Evolutionary conservation across 2,329 filamentous ascomycete species (phyloP), one percentile per base, ranked within the genome.

Genomic region (Moelleriella libera): DNA sequence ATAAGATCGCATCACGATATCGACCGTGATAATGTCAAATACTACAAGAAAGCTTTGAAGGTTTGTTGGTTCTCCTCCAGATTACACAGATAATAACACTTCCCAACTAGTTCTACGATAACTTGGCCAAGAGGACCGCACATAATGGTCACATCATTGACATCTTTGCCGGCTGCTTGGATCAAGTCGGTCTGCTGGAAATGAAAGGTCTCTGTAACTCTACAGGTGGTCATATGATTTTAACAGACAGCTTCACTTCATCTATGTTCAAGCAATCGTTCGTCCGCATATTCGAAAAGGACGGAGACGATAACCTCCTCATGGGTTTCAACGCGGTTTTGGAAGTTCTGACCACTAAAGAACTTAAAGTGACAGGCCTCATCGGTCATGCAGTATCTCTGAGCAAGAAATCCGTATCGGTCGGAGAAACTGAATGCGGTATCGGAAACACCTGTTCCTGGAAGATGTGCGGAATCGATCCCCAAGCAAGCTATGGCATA

Each of bases 251-350:
- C 63, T 98, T 98, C 64, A 97, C 90, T 4, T 94, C 92, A 0
- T 97, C 90, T 49, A 96, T 98, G 83, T 98, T 97, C 74, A 96
- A 92, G 70, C 92, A 98, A 63, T 97, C 92, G 0, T 98, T 98
- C 60, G 84, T 94, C 46, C 84, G 94, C 50, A 82, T 98, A 14
- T 98, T 98, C 60, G 92, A 98, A 63, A 96, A 96, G 67, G 92
- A 98, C 60, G 87, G 77, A 2, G 84, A 94, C 50, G 92, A 96
- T 55, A 95, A 96, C 62, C 76, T 98, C 11, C 69, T 94, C 8
- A 98, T 98, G 92, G 92, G 88, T 43, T 98, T 98, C 72, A 98
- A 98, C 60, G 92, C 88, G 32, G 88, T 89, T 9, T 74, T 98
- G 10, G 92, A 98, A 65, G 90, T 97, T 12, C 70, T 98, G 39